Percentiles rank a stretch among this genome's conserved stretches.
These are phyloP conservation scores for Fusarium dimerum DNA, from an alignment of 2,329 filamentous ascomycete species.

Conservation along the genomic window DNA sequence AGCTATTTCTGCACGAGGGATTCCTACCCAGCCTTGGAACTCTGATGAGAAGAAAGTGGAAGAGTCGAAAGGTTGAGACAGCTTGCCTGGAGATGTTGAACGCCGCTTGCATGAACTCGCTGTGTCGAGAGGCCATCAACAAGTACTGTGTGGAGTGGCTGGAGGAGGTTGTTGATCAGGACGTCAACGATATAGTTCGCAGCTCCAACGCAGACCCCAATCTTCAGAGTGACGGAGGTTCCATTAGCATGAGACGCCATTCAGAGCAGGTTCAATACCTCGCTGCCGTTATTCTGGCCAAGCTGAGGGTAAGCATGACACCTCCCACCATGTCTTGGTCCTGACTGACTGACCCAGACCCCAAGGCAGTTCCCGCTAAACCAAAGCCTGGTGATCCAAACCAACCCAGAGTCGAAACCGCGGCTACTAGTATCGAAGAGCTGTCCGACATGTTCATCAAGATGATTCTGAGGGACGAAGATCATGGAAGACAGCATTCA, in stretches of 20 bases:
- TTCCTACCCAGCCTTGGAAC: constrained; percentile 78
- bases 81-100: constrained; percentile 88
- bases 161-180: constrained; percentile 76
- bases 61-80: constrained; percentile 82
- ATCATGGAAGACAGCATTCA: constrained; percentile 64
- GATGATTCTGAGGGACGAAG: constrained; percentile 63
- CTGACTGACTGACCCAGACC: constrained; percentile 50
- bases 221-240: constrained; percentile 60
- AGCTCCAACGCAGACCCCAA: constrained; percentile 54
- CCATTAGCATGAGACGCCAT: constrained; percentile 61
- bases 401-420: constrained; percentile 50
- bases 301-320: constrained; percentile 56
- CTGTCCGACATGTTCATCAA: constrained; percentile 64
- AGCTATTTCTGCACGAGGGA: constrained; percentile 84
- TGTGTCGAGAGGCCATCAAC: constrained; percentile 79
- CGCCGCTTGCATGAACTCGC: constrained; percentile 82
- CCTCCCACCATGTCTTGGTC: constrained; percentile 21
- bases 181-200: constrained; percentile 57
- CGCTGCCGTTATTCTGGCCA: constrained; percentile 75
- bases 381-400: constrained; percentile 39
- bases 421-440: constrained; percentile 65
- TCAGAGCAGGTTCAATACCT: constrained; percentile 63
- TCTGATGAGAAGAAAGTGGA: constrained; percentile 77
- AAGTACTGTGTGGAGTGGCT: constrained; percentile 88
- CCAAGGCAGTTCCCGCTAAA: constrained; percentile 56